phyloP scores from a whole-genome alignment of 176 grass and related monocot species.

The Triticum dicoccoides region DNA sequence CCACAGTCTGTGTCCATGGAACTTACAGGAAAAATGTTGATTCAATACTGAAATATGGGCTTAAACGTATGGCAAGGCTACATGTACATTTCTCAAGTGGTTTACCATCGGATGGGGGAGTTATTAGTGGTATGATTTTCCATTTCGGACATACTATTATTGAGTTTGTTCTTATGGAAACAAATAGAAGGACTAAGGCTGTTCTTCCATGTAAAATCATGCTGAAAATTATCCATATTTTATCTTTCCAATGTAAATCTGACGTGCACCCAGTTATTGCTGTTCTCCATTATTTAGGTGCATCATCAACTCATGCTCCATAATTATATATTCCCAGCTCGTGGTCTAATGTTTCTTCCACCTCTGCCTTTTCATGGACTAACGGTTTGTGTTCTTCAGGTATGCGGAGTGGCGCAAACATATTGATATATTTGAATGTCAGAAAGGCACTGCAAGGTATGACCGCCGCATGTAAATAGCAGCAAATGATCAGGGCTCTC shows the following conservation, averaged over 20 bases:
- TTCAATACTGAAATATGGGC: slow-evolving; percentile 69
- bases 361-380: neutral
- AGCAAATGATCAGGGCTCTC: neutral
- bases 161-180: neutral
- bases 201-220: neutral
- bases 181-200: neutral
- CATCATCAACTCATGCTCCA: neutral
- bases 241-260: neutral
- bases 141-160: neutral
- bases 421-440: slow-evolving; percentile 85
- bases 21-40: slow-evolving; percentile 78
- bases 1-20: slow-evolving; percentile 81
- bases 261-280: neutral
- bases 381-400: slow-evolving; percentile 32
- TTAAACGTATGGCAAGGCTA: slow-evolving; percentile 73
- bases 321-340: neutral
- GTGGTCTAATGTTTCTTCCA: slow-evolving; percentile 7
- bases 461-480: neutral
- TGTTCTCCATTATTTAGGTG: neutral
- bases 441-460: slow-evolving; percentile 74
- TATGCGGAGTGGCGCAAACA: slow-evolving; percentile 66
- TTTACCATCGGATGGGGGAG: slow-evolving; percentile 65
- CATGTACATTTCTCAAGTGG: slow-evolving; percentile 93
- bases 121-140: slow-evolving; percentile 68
- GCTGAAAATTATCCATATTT: neutral